These are phyloP conservation scores for Colletotrichum sp. DNA, from an alignment of 2,329 filamentous ascomycete genomes.

Conservation along the genomic window DNA sequence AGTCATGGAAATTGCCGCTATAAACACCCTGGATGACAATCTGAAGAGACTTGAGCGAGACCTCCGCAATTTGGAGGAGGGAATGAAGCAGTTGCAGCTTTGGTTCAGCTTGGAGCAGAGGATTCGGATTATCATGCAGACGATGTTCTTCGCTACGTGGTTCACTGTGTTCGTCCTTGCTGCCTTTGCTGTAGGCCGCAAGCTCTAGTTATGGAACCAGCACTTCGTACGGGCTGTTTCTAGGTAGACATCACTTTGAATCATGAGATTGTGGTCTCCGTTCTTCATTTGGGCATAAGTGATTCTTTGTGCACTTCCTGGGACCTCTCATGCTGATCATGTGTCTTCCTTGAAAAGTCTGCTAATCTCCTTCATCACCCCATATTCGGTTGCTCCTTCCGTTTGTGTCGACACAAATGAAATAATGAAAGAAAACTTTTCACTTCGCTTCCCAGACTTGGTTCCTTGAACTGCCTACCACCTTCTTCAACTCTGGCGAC, in stretches of 20 bases:
- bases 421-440: not conserved
- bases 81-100: not conserved
- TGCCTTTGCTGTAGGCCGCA: not conserved
- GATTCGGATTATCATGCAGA: not conserved
- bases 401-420: rapidly evolving
- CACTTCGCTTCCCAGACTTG: not conserved
- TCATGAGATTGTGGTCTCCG: not conserved
- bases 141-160: not conserved
- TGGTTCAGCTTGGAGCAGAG: not conserved
- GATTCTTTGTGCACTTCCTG: not conserved
- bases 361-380: not conserved
- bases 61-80: not conserved
- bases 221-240: not conserved
- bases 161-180: not conserved
- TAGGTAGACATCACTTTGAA: not conserved
- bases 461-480: not conserved
- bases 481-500: not conserved
- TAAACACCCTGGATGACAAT: not conserved
- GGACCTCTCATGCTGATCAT: not conserved
- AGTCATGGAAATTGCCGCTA: not conserved
- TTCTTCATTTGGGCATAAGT: not conserved
- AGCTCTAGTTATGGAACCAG: not conserved
- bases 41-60: not conserved
- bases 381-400: not conserved
- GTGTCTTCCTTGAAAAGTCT: not conserved